These are phyloP conservation scores for Cymbomonas tetramitiformis DNA, from an alignment of 139 green algal species.

Conservation along the genomic window DNA sequence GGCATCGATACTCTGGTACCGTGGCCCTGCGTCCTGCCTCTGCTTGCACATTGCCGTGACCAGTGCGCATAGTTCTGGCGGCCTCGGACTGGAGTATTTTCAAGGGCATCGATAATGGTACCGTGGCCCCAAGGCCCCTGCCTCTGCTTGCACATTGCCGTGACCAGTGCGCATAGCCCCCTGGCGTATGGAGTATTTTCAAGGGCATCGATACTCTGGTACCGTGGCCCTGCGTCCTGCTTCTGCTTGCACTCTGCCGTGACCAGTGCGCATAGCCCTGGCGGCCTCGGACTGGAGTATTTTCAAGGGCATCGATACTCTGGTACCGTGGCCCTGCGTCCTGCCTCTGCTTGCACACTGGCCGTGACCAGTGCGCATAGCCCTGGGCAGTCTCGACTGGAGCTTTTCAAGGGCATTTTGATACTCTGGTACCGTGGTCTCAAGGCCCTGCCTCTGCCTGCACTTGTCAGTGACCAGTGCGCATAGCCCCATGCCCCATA, in stretches of 20 bases:
- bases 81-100: conserved; percentile 34
- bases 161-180: conserved; percentile 41
- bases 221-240: too few relatives aligned
- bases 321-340: too few relatives aligned
- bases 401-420: conserved; percentile 21
- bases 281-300: conserved; percentile 34
- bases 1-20: conserved; percentile 38
- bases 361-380: conserved; percentile 43
- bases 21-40: too few relatives aligned
- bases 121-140: too few relatives aligned
- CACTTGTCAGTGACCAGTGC: conserved; percentile 42
- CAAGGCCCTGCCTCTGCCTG: conserved; percentile 21
- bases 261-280: conserved; percentile 36
- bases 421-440: too few relatives aligned
- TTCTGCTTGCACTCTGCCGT: conserved; percentile 50
- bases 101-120: too few relatives aligned
- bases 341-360: conserved; percentile 32
- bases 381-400: conserved; percentile 37
- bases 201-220: too few relatives aligned
- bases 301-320: conserved; percentile 34
- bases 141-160: conserved; percentile 43
- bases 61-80: conserved; percentile 27
- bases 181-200: conserved; percentile 37
- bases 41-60: conserved; percentile 39
- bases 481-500: too few relatives aligned